Base-by-base conservation (phyloP, 352 stramenopile genomes). In the Pythium sp. region DNA sequence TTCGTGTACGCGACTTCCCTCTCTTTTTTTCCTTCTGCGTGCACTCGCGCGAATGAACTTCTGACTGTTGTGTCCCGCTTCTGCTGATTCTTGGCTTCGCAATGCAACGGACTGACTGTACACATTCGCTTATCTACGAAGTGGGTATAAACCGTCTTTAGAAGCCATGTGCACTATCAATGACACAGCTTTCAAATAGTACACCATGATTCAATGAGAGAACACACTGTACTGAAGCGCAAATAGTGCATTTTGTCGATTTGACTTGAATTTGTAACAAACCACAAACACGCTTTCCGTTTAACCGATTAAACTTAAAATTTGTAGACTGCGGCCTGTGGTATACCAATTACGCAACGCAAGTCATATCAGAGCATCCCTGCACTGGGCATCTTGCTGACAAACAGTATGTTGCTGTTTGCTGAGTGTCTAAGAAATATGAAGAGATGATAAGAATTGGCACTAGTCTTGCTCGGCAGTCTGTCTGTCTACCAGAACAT, bases 401-500 rank as follows among this genome's bases (percentile, higher is more conserved):
- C 9, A 22, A 22, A 4, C 12, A 3, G 38, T 4, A 12, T 46
- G 54, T 15, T 58, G 24, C 18, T 43, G 54, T 59, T 2, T n/a
- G 46, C 14, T 65, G 47, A 5, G 6, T 49, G 18, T 65, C 46
- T 65, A 43, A 36, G 20, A 28, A 59, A 43, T 60, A 36, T 28
- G 38, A 32, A 38, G 36, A 54, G 36, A 34, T 12, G 12, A 9
- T 41, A 2, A 20, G 9, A 18, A 15, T 26, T 26, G 43, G 20
- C 20, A 6, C 43, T 51, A 24, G 22, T 20, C 26, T 18, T 20
- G 38, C 36, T 11, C 54, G 12, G 51, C 22, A 18, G n/a, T 24
- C 8, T 9, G 32, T 38, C 2, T 24, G 5, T 38, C 78, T 66
- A 92, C 84, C 84, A 92, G 65, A 92, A 92, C 26, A 92, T 72